Evolutionary conservation across 352 stramenopile species (phyloP).

Genomic region (Phytophthora tubulina): DNA sequence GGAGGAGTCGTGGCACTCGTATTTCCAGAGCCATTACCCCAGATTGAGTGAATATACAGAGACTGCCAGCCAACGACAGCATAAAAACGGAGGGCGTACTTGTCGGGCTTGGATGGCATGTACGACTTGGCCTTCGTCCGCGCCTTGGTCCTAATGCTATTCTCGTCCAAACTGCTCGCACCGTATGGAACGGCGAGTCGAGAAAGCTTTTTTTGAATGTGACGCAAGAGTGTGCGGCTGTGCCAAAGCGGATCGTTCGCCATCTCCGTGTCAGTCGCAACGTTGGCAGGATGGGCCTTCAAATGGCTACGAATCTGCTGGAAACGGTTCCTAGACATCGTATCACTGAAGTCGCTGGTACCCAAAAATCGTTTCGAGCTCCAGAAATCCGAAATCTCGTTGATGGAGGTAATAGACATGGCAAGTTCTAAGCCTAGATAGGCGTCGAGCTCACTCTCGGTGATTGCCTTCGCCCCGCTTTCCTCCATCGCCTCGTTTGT

Average conservation of each 20-base stretch:
- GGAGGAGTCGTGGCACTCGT: not conserved
- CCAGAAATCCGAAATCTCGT: not conserved
- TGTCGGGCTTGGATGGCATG: not conserved
- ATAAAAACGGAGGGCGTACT: not conserved
- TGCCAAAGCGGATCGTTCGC: not conserved
- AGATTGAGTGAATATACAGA: not conserved
- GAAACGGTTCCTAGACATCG: not conserved
- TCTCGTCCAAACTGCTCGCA: not conserved
- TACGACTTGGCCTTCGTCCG: not conserved
- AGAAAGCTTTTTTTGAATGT: not conserved
- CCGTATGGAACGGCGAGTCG: not conserved
- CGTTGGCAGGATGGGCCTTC: not conserved
- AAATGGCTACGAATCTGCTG: not conserved
- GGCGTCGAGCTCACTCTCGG: not conserved
- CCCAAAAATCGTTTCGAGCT: not conserved
- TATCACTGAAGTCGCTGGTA: not conserved
- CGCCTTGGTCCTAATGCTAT: not conserved
- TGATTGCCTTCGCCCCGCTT: not conserved
- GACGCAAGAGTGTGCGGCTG: not conserved
- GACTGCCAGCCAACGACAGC: not conserved
- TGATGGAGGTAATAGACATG: not conserved
- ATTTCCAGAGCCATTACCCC: not conserved
- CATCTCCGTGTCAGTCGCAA: not conserved
- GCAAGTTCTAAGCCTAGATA: not conserved
- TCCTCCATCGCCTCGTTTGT: not conserved